Base-by-base conservation (phyloP, 176 grass and related monocot species). In the Stipa capillata region DNA sequence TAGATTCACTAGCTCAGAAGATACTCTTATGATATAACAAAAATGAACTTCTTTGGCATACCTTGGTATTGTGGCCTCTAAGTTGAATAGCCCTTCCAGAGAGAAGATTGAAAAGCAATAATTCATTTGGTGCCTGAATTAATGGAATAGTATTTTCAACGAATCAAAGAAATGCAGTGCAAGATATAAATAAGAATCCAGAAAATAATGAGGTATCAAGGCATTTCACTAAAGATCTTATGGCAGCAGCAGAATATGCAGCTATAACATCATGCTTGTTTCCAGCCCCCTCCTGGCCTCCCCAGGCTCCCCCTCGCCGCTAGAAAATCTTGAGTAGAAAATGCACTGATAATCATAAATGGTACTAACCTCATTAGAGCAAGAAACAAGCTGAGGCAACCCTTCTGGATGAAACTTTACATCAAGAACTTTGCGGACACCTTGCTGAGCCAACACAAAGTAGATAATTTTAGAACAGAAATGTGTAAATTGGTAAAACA, bases 361-460 rank as follows among this genome's bases (percentile, higher is more conserved):
- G 20, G 59, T 42, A 90, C 83, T 40, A 64, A 97, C 95, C 95
- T 98, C 88, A 85, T 98, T 92, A 68, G 92, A 90, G 77, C 95
- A 88, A 78, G 89, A 98, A 52, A 98, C 91, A 75, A 98, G 83
- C 77, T 94, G 95, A 80, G 95, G 95, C 50, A 94, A 86, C 64
- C 95, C 95, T 83, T 98, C 95, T 69, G 92, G 95, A 77, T 94
- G 95, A 88, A 98, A 94, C 57, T 86, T 98, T 61, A 98, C 95
- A 85, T 98, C 87, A 82, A 94, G 83, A 89, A 98, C 89, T 87
- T 94, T 98, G 71, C 89, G 89, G 73, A 88, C 69, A 85, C 87
- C 91, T 98, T 92, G 95, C 95, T 98, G 92, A 62, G 43, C 25
- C 31, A 76, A 65, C 48, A 50, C 24, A 89, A 83, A 86, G 28